Evolutionary conservation across 176 grass and related monocot species (phyloP).

Genomic region (Neostapfia colusana): DNA sequence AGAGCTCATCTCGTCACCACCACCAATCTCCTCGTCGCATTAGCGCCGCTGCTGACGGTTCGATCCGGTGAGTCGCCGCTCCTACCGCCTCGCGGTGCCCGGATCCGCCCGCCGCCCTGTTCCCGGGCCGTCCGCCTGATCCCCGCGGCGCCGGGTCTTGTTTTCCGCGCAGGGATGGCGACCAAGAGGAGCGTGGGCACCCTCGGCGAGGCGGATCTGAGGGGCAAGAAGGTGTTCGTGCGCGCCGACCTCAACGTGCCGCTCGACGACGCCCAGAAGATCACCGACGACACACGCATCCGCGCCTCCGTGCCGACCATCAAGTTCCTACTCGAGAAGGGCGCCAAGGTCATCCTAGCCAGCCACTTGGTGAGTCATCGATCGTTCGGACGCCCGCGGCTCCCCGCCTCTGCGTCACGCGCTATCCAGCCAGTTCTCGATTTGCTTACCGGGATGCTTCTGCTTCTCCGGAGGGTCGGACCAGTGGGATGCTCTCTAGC

Average conservation of each 20-base stretch:
- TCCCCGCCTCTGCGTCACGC: neutral
- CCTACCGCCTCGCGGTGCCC: neutral
- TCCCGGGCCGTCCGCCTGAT: neutral
- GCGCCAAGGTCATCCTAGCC: conserved; percentile 81
- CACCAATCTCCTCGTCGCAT: conserved; percentile 1
- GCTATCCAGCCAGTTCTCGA: neutral
- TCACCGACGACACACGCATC: conserved; percentile 95
- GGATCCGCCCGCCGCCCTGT: conserved; percentile 9
- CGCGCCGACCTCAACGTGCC: conserved; percentile 95
- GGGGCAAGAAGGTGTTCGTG: conserved; percentile 87
- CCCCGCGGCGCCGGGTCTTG: conserved; percentile 6
- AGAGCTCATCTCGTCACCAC: neutral
- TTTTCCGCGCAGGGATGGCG: conserved; percentile 53
- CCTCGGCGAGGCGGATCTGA: conserved; percentile 75
- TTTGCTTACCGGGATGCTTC: neutral
- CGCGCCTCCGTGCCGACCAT: conserved; percentile 82
- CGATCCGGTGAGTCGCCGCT: conserved; percentile 37
- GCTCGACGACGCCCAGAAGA: conserved; percentile 82
- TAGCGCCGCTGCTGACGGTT: conserved; percentile 19
- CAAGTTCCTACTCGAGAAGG: conserved; percentile 78
- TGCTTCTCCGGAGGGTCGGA: neutral
- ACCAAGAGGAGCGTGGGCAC: conserved; percentile 84
- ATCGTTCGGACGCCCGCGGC: neutral
- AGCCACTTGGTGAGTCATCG: conserved; percentile 72
- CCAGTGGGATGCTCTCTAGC: neutral